Evolutionary conservation across 2,329 filamentous ascomycete species (phyloP), one percentile per base, ranked within the genome.

Genomic region (Ophiostoma ips): DNA sequence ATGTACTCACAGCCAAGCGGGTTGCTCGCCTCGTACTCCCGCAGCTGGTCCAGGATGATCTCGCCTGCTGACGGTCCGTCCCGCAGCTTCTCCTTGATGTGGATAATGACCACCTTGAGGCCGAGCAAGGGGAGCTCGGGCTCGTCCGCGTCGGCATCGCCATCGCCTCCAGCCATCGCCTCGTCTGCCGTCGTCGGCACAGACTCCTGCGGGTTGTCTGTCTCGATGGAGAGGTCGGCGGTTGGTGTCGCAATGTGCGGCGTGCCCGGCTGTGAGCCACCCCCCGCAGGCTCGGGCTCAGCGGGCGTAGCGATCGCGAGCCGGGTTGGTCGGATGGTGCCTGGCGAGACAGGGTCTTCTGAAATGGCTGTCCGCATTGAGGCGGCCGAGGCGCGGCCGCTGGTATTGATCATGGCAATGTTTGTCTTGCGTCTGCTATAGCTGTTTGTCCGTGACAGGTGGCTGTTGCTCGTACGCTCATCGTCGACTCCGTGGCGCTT

Each of bases 51-150:
- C 19, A 92, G 59, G 34, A 96, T 94, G 2, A 67, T 73, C 3
- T 86, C 79, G 34, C 71, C 75, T 2, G 75, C 78, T 45, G 68
- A 63, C 24, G 77, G 77, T 0, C 79, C 86, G 61, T 95, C 88
- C 9, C 73, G 70, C 50, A 95, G 68, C 19, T 76, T 83, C 56
- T 96, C 90, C 63, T 98, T 98, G 60, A 96, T 77, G 62, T 98
- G 92, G 35, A 96, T 96, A 50, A 96, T 79, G 46, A 95, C 81
- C 1, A 98, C 71, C 55, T 80, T 84, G 28, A 96, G 62, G 0
- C 87, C 88, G 48, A 72, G 69, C 5, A 98, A 70, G 7, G 81
- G 80, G 60, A 61, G 52, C 31, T 50, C 57, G 5, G 55, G 53
- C 45, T 43, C 49, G 12, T 41, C 34, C 5, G 4, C 13, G 12